Base-by-base conservation (phyloP, 2,329 filamentous ascomycete genomes). In the Metarhizium rileyi region DNA sequence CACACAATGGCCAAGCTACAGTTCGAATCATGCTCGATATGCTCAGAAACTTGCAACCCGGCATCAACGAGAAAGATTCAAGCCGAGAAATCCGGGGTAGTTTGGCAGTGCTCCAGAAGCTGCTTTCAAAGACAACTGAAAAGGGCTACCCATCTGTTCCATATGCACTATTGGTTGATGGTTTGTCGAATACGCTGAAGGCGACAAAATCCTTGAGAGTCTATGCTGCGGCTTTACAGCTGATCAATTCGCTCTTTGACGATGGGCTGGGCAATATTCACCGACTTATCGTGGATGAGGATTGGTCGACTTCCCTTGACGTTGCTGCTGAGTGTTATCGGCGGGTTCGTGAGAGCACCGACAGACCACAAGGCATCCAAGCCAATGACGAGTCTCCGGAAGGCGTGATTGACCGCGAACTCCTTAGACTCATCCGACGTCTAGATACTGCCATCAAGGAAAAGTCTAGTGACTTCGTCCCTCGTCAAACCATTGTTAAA, bases 1-100 rank as follows among this genome's bases (percentile, higher is more conserved):
- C 86, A 1, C 85, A 89, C 61, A 80, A 87, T 55, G 84, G 84
- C 20, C 83, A 86, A 54, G 78, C 78, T 33, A 83, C 83, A 1
- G 75, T 89, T 43, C 75, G 80, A 49, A 76, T 84, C 23, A 66
- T 88, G 22, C 70, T 88, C 28, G 77, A 83, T 49, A 77, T 83
- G 12, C 66, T 86, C 23, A 73, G 74, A 40, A 72, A 73, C 48
- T 70, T 76, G 35, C 65, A 71, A 2, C 53, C 61, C 1, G 69
- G 73, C 38, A 69, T 68, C 48, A 70, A 70, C 52, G 73, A 72
- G 50, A 78, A 75, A 50, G 73, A 78, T 46, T 66, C 70, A 18
- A 71, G 72, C 42, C 71, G 80, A 46, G 76, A 82, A 50, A 73
- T 84, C 18, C 75, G 81, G 27, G 82, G 82, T 3, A 77, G 82